phyloP scores from a whole-genome alignment of 768 basidiomycete genomes.

The Leccinum subtestaceum region DNA sequence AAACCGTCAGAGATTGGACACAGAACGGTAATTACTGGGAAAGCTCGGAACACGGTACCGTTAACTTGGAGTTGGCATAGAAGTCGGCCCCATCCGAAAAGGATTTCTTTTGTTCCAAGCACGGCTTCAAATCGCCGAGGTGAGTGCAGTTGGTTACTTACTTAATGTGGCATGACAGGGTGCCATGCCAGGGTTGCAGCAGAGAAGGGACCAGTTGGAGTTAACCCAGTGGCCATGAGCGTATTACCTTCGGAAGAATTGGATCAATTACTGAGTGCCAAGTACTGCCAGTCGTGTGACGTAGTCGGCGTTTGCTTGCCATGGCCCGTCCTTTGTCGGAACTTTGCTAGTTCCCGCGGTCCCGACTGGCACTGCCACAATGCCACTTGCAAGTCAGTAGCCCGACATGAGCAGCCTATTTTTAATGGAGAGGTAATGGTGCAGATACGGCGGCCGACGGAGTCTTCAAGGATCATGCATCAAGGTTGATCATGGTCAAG shows the following conservation, averaged over 20 bases:
- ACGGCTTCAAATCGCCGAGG: background rate
- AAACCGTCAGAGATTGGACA: background rate
- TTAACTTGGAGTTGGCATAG: background rate
- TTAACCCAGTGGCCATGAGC: background rate
- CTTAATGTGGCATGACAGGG: background rate
- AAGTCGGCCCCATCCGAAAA: background rate
- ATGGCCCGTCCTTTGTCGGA: background rate
- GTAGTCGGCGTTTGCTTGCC: background rate
- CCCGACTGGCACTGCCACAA: background rate
- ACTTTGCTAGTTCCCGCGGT: background rate
- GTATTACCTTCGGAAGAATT: background rate
- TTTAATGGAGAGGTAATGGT: background rate
- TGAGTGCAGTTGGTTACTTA: background rate
- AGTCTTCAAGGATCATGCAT: too few species aligned
- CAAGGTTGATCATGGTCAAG: background rate
- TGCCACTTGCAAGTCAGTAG: background rate
- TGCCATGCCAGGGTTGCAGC: slow-evolving; percentile 3
- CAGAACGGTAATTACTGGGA: background rate
- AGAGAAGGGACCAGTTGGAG: background rate
- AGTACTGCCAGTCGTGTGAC: background rate
- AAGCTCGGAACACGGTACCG: background rate
- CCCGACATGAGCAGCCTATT: background rate
- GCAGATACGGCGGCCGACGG: background rate
- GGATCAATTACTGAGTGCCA: background rate
- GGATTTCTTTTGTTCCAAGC: background rate